A percentile compares a stretch with the other conserved stretches of the same genome.
phyloP scores from a whole-genome alignment of 176 grass and related monocot species.

The Pharus latifolius region DNA sequence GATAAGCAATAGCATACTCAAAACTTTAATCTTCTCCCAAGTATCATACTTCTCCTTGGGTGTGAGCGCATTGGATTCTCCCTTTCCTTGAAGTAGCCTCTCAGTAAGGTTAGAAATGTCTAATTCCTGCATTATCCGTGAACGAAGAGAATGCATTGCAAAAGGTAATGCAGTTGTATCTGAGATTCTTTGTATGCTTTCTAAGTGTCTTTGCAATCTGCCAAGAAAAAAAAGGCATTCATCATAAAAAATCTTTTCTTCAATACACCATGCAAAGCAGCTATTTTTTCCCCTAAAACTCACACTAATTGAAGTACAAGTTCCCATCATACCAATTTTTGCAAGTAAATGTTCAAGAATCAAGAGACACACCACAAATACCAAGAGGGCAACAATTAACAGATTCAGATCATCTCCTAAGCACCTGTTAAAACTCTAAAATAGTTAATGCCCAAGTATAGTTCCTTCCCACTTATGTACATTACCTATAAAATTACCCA shows the following conservation, averaged over 20 bases:
- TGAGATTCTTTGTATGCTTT: constrained; percentile 72
- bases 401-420: too few species aligned
- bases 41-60: constrained; percentile 64
- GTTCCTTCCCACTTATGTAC: too few species aligned
- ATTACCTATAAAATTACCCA: too few species aligned
- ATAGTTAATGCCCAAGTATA: too few species aligned
- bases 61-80: constrained; percentile 32
- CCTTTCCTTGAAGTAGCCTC: constrained; percentile 73
- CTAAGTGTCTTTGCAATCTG: constrained; percentile 79
- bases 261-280: too few species aligned
- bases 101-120: constrained; percentile 74
- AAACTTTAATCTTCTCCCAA: constrained; percentile 82
- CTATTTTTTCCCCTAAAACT: too few species aligned
- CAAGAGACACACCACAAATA: too few species aligned
- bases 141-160: constrained; percentile 75
- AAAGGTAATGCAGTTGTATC: constrained; percentile 79
- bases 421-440: too few species aligned
- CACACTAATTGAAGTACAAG: too few species aligned
- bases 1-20: constrained; percentile 43
- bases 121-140: constrained; percentile 45
- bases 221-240: not conserved
- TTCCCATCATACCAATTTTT: too few species aligned
- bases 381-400: too few species aligned
- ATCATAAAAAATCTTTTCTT: not conserved
- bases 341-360: too few species aligned